phyloP scores from a whole-genome alignment of 148 eudicot genomes.

The Linanthus parryae region DNA sequence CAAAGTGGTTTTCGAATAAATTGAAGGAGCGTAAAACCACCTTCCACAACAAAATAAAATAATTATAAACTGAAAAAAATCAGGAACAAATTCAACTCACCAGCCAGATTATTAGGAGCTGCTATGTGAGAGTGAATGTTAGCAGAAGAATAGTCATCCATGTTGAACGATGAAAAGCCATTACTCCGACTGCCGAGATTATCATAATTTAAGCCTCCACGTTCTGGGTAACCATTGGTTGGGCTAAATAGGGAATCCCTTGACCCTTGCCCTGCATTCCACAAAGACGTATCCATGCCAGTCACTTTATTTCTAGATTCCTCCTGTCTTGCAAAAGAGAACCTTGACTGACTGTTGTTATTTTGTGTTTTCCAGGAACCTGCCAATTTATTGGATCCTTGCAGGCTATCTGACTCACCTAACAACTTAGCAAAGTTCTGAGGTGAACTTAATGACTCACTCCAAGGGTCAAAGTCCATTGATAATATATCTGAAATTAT shows the following conservation, averaged over 20 bases:
- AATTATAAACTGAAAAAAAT: not conserved
- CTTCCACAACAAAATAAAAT: not conserved
- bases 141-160: conserved; percentile 33
- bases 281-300: conserved; percentile 31
- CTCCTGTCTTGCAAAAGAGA: conserved; percentile 95
- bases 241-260: conserved; percentile 30
- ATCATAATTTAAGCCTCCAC: conserved; percentile 29
- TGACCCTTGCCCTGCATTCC: conserved; percentile 26
- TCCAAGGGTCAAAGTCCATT: conserved; percentile 78
- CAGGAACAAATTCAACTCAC: conserved; percentile 26
- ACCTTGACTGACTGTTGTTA: conserved; percentile 86
- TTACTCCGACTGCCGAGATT: conserved; percentile 33
- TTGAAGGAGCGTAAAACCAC: too few relatives aligned
- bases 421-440: conserved; percentile 63
- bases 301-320: conserved; percentile 32
- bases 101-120: conserved; percentile 44
- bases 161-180: conserved; percentile 39
- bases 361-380: conserved; percentile 57
- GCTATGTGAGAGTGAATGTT: too few relatives aligned
- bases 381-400: conserved; percentile 34
- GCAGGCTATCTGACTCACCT: conserved; percentile 54
- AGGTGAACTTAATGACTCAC: conserved; percentile 67
- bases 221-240: conserved; percentile 34
- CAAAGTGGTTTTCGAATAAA: too few relatives aligned
- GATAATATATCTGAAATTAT: conserved; percentile 88